Evolutionary conservation across 2,329 filamentous ascomycete species (phyloP).

Genomic region (Diplodia sapinea): DNA sequence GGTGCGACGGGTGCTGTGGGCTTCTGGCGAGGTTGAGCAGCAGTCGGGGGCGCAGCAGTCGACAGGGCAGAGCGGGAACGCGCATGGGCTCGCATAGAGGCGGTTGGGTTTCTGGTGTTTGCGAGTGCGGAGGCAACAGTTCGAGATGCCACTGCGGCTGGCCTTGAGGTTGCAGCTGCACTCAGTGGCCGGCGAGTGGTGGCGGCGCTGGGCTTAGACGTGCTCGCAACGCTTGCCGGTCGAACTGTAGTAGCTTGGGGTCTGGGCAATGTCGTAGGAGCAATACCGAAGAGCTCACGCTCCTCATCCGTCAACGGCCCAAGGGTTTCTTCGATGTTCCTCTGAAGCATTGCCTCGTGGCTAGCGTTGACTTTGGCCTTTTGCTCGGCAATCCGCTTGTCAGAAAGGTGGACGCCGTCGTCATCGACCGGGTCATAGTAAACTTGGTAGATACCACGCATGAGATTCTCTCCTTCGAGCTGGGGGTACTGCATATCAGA

Average conservation of each 20-base stretch:
- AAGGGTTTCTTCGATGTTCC: constrained; percentile 67
- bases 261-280: constrained; percentile 36
- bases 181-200: constrained; percentile 12
- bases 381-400: constrained; percentile 61
- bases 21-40: constrained; percentile 45
- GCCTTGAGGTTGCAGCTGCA: constrained; percentile 33
- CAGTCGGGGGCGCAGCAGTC: constrained; percentile 48
- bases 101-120: constrained; percentile 14
- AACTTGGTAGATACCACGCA: constrained; percentile 57
- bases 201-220: constrained; percentile 35
- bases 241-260: constrained; percentile 30
- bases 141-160: constrained; percentile 61
- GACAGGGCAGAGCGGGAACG: constrained; percentile 40
- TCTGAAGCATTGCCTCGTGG: constrained; percentile 70
- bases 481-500: constrained; percentile 58
- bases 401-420: constrained; percentile 67
- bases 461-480: constrained; percentile 61
- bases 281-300: constrained; percentile 56
- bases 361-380: constrained; percentile 54
- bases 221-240: constrained; percentile 35
- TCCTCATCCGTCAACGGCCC: constrained; percentile 49
- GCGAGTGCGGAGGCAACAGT: constrained; percentile 54
- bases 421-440: constrained; percentile 66
- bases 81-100: constrained; percentile 21
- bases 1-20: constrained; percentile 33